Evolutionary conservation across 1,284 basidiomycete genomes (phyloP).

Genomic region (Papiliotrema fonsecae): DNA sequence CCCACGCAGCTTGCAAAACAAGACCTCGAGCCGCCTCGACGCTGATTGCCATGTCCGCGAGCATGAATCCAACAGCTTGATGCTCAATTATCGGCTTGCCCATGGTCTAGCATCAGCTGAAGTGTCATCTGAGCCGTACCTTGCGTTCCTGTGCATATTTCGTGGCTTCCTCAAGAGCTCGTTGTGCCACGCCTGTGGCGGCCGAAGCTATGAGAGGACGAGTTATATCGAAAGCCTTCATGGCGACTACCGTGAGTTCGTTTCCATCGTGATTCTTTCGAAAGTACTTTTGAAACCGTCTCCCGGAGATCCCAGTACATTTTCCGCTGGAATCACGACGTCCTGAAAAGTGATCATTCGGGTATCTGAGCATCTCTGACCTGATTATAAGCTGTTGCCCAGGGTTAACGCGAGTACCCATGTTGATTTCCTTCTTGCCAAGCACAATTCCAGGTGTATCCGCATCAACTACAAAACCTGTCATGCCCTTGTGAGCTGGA

Average conservation of each 20-base stretch:
- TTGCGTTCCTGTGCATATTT: slow-evolving; percentile 54
- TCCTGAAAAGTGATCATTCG: slow-evolving; percentile 56
- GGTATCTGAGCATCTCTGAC: slow-evolving; percentile 55
- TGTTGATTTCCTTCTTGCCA: slow-evolving; percentile 57
- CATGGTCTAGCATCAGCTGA: slow-evolving; percentile 49
- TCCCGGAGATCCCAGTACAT: slow-evolving; percentile 53
- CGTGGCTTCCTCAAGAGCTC: slow-evolving; percentile 54
- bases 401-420: slow-evolving; percentile 47
- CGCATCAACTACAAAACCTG: slow-evolving; percentile 56
- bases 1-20: slow-evolving; percentile 53
- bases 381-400: neutral
- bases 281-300: slow-evolving; percentile 53
- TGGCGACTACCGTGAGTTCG: slow-evolving; percentile 31
- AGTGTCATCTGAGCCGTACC: slow-evolving; percentile 17
- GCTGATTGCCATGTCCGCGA: slow-evolving; percentile 56
- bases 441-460: slow-evolving; percentile 51
- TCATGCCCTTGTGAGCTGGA: slow-evolving; percentile 52
- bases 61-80: slow-evolving; percentile 54
- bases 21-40: slow-evolving; percentile 51
- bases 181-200: slow-evolving; percentile 54
- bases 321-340: slow-evolving; percentile 52
- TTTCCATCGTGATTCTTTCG: neutral
- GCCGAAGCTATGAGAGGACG: slow-evolving; percentile 53
- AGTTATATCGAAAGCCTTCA: slow-evolving; percentile 56
- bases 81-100: slow-evolving; percentile 56